These are phyloP conservation scores for Aspergillus sp. DNA, from an alignment of 2,329 filamentous ascomycete genomes.

Conservation along the genomic window DNA sequence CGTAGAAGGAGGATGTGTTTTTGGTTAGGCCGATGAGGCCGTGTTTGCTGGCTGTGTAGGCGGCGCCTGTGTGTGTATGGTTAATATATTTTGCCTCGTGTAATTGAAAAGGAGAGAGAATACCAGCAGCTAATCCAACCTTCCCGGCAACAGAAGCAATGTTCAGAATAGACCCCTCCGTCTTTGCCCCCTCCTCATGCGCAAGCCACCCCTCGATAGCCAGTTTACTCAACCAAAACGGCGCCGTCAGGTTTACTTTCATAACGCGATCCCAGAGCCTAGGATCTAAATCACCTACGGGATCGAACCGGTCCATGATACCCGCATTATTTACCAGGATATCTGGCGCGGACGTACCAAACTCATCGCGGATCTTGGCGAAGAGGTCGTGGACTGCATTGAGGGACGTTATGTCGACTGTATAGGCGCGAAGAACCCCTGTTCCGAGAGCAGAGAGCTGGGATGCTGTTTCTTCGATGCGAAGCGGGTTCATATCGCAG, in stretches of 20 bases:
- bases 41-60: slow-evolving; percentile 51
- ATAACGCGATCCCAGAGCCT: slow-evolving; percentile 50
- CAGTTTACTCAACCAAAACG: slow-evolving; percentile 47
- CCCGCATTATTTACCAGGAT: slow-evolving; percentile 55
- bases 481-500: slow-evolving; percentile 30
- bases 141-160: slow-evolving; percentile 44
- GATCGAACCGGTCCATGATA: slow-evolving; percentile 52
- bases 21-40: slow-evolving; percentile 50
- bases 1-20: slow-evolving; percentile 53
- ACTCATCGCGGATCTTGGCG: slow-evolving; percentile 22
- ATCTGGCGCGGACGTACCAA: slow-evolving; percentile 42
- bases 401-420: slow-evolving; percentile 33
- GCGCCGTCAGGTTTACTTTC: slow-evolving; percentile 51
- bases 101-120: background rate
- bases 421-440: slow-evolving; percentile 20
- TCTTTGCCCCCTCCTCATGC: slow-evolving; percentile 2
- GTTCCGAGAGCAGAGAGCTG: slow-evolving; percentile 14
- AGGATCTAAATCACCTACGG: slow-evolving; percentile 43
- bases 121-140: slow-evolving; percentile 38
- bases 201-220: slow-evolving; percentile 44
- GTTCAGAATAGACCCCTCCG: slow-evolving; percentile 47
- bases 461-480: slow-evolving; percentile 14
- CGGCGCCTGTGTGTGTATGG: slow-evolving; percentile 28
- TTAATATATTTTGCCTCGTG: slow-evolving; percentile 3
- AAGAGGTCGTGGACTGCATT: slow-evolving; percentile 33